Percentiles rank a stretch among this genome's conserved stretches.
phyloP scores from a whole-genome alignment of 495 filamentous ascomycete species.

The Penicillium paxilli region DNA sequence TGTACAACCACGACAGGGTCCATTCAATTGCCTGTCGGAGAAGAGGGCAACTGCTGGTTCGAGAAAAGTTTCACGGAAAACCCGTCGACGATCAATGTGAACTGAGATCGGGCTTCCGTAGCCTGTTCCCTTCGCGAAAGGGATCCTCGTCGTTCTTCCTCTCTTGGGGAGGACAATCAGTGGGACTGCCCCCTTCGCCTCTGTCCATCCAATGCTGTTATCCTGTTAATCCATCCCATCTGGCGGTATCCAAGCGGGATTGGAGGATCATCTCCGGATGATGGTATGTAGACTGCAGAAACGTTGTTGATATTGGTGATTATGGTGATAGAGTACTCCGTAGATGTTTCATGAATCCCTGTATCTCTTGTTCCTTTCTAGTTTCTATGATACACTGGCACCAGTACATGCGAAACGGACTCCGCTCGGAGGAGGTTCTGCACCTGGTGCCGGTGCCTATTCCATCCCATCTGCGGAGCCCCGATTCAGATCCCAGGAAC shows the following conservation, averaged over 20 bases:
- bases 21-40: not conserved
- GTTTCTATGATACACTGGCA: not conserved
- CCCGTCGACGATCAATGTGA: conserved; percentile 13
- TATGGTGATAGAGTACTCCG: too few species aligned
- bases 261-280: conserved; percentile 16
- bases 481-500: conserved; percentile 3
- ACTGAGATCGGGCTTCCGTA: conserved; percentile 2
- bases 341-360: too few species aligned
- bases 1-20: not conserved
- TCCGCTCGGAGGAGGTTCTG: not conserved
- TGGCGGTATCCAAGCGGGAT: conserved; percentile 7
- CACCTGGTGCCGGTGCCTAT: not conserved
- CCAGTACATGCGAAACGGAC: not conserved
- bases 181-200: conserved; percentile 23
- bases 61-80: conserved; percentile 6
- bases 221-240: conserved; percentile 10
- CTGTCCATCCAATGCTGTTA: conserved; percentile 1
- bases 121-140: conserved; percentile 13
- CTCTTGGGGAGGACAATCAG: conserved; percentile 28
- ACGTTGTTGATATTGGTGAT: conserved; percentile 2
- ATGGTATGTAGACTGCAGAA: conserved; percentile 1
- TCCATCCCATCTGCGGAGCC: not conserved
- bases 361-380: too few species aligned
- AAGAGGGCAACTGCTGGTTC: conserved; percentile 5
- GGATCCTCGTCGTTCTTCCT: conserved; percentile 25